Evolutionary conservation across 148 eudicot genomes (phyloP), one percentile per base, ranked within the genome.

Genomic region (Gaultheria prostrata): DNA sequence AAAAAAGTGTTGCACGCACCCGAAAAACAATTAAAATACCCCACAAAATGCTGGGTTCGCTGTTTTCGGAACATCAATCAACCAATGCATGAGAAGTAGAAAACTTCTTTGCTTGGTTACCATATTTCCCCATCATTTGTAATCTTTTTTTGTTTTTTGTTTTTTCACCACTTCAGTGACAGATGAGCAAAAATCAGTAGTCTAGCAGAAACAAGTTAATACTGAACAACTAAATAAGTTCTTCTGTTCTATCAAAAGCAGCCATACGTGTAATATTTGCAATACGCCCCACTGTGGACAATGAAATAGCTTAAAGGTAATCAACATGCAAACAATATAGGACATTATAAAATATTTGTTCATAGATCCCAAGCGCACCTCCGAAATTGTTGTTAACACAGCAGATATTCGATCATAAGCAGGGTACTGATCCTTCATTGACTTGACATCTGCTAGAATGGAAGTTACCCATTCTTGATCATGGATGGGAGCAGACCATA

Each of bases 401-500:
- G 94, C 96, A 86, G 88, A 84, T 11, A 97, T 93, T 13, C 92
- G 91, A 67, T 89, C 87, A 86, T 88, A 93, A 77, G 99, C 99
- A 80, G 98, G 98, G 88, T 95, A 97, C 1, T 90, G 89, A 54
- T 92, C 91, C 84, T 88, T 89, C 93, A 89, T 91, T 67, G 91
- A 87, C 80, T 93, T 93, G 70, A 95, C 93, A 86, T 94, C 97
- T 50, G 89, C 87, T 61, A 97, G 85, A n/a, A 95, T 93, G 70
- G 97, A 88, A 85, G 89, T 86, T 50, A 95, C 98, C 99, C 99
- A 97, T 77, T 97, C 98, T 83, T 91, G 92, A 89, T 97, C 98
- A 74, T 97, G 99, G 61, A 95, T 97, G 63, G 98, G 95, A 87
- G 96, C 98, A 26, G 99, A 95, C 99, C 99, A 97, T 81, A 97